phyloP scores from a whole-genome alignment of 2,329 filamentous ascomycete genomes.

The Colletotrichum eleusines region DNA sequence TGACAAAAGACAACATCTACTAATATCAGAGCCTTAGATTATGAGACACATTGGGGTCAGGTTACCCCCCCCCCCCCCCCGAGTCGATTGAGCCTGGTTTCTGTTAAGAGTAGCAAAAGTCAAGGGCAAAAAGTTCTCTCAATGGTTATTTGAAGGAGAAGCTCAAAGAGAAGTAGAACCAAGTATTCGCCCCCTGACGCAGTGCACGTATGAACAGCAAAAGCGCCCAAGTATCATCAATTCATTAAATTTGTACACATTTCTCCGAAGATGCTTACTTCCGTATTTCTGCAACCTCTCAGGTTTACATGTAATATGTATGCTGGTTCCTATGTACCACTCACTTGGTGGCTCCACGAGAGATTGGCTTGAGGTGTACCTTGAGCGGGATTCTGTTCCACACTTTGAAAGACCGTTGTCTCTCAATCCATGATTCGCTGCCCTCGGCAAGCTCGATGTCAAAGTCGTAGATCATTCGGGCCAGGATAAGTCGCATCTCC shows the following conservation, averaged over 20 bases:
- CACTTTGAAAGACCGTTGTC: background rate
- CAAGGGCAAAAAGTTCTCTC: background rate
- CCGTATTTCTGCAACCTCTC: too few species aligned
- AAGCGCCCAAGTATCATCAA: background rate
- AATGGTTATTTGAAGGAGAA: background rate
- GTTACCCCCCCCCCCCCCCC: background rate
- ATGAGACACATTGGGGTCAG: background rate
- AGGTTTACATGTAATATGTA: background rate
- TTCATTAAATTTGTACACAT: background rate
- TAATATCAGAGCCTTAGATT: background rate
- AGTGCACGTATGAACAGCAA: background rate
- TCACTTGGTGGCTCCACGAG: background rate
- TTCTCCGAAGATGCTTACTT: background rate
- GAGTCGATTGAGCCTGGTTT: background rate
- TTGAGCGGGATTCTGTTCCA: slow-evolving; percentile 13
- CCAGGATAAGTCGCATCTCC: slow-evolving; percentile 30
- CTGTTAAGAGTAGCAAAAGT: too few species aligned
- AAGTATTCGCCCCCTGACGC: too few species aligned
- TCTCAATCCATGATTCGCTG: background rate
- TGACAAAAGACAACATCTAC: slow-evolving; percentile 3
- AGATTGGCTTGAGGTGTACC: background rate
- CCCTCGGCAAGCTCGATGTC: slow-evolving; percentile 1
- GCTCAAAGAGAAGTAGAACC: too few species aligned
- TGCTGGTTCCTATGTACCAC: background rate
- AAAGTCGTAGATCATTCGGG: slow-evolving; percentile 24